Percentiles rank a stretch among this genome's conserved stretches.
These are phyloP conservation scores for Salix brachista DNA, from an alignment of 345 rosid genomes.

Conservation along the genomic window DNA sequence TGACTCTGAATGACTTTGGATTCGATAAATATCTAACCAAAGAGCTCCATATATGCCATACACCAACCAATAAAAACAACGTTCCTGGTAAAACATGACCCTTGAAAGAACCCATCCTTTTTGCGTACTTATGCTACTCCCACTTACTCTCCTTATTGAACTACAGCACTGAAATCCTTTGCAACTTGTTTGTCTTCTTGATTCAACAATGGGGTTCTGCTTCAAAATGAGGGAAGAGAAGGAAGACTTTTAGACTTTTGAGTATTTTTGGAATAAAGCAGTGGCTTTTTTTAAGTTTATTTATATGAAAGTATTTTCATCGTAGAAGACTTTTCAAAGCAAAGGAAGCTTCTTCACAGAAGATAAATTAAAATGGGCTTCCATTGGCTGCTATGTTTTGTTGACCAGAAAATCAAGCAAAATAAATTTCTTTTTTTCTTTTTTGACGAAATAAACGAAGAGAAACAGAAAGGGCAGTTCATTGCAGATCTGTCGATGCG, in stretches of 20 bases:
- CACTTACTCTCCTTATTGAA: neutral
- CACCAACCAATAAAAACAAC: slow-evolving; percentile 65
- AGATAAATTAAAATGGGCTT: neutral
- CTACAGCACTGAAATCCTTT: neutral
- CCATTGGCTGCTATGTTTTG: neutral
- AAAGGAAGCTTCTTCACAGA: neutral
- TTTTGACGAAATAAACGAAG: neutral
- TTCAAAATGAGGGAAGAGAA: neutral
- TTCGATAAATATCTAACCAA: slow-evolving; percentile 53
- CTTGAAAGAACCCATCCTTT: slow-evolving; percentile 85
- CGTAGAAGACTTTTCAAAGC: neutral
- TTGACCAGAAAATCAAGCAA: slow-evolving; percentile 5
- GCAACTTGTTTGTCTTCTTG: neutral
- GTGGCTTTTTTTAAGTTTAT: neutral
- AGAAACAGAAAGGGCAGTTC: neutral
- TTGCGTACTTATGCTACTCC: neutral
- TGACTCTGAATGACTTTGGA: slow-evolving; percentile 64
- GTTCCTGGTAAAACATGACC: slow-evolving; percentile 93
- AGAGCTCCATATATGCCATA: slow-evolving; percentile 86
- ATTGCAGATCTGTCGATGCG: neutral
- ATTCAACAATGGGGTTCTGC: slow-evolving; percentile 11
- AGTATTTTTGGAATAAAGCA: neutral
- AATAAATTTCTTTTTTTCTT: neutral
- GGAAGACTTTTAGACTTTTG: neutral
- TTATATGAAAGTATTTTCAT: neutral